Evolutionary conservation across 257 asterid genomes (phyloP).

Genomic region (Solanum phureja): DNA sequence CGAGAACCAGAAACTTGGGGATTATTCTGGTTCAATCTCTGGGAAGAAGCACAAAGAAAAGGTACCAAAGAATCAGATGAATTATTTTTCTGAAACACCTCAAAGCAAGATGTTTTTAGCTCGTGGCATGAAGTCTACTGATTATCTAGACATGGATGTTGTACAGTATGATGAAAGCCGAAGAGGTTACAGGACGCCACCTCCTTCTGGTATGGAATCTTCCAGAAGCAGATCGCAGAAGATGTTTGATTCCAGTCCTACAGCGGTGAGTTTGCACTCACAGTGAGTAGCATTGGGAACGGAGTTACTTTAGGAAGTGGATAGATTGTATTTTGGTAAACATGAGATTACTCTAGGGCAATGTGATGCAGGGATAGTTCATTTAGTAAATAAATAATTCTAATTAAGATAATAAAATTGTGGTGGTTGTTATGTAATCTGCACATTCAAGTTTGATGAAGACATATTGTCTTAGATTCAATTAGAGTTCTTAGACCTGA

Average conservation of each 20-base stretch:
- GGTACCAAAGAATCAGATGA: conserved; percentile 27
- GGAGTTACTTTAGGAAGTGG: background rate
- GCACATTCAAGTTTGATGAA: background rate
- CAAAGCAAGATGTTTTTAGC: conserved; percentile 40
- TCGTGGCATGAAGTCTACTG: conserved; percentile 60
- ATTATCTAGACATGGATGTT: conserved; percentile 56
- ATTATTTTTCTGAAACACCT: conserved; percentile 71
- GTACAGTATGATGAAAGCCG: conserved; percentile 53
- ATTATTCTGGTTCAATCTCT: conserved; percentile 49
- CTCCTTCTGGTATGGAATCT: conserved; percentile 61
- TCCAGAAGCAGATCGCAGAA: conserved; percentile 59
- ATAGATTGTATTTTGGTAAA: background rate
- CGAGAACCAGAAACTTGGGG: conserved; percentile 48
- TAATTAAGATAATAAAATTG: background rate
- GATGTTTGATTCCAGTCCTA: conserved; percentile 53
- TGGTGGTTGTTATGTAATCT: background rate
- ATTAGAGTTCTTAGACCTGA: background rate
- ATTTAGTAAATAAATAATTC: background rate
- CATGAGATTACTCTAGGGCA: background rate
- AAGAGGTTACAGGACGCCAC: conserved; percentile 57
- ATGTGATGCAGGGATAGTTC: background rate
- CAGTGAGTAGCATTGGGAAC: background rate
- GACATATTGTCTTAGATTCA: background rate
- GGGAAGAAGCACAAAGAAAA: conserved; percentile 68
- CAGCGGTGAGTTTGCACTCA: conserved; percentile 39